Percentiles rank a stretch among this genome's conserved stretches.
These are phyloP conservation scores for Chloromonas sp. DNA, from an alignment of 163 green algal genomes.

Conservation along the genomic window DNA sequence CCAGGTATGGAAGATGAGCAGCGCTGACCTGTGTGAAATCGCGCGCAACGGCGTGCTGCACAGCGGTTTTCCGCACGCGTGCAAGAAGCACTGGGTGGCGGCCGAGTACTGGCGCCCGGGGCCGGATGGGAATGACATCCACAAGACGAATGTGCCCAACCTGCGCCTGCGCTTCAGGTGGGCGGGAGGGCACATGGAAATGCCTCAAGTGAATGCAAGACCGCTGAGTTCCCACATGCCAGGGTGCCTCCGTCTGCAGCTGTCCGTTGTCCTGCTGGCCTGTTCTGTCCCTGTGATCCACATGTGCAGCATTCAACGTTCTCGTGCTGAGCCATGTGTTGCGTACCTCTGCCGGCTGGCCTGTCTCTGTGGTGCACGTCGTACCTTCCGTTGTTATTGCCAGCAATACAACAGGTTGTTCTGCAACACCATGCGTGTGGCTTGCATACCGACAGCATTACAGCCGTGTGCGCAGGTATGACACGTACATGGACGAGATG, in stretches of 20 bases:
- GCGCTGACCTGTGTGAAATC: constrained; percentile 96
- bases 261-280: neutral
- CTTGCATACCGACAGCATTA: neutral
- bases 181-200: neutral
- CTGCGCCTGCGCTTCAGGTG: constrained; percentile 89
- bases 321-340: too few species aligned
- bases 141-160: constrained; percentile 99
- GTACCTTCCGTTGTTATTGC: too few species aligned
- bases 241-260: neutral
- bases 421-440: too few species aligned
- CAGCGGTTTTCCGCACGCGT: constrained; percentile 85
- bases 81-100: constrained; percentile 73
- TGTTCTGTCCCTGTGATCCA: neutral
- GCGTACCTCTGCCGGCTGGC: too few species aligned
- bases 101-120: constrained; percentile 80
- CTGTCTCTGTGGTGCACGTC: too few species aligned
- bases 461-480: constrained; percentile 38
- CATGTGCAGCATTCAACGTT: too few species aligned
- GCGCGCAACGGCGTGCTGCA: constrained; percentile 91
- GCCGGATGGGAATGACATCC: constrained; percentile 95
- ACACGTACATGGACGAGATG: constrained; percentile 65
- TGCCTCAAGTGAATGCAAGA: too few species aligned
- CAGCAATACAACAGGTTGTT: too few species aligned
- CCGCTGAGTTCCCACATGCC: too few species aligned
- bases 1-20: constrained; percentile 96